These are phyloP conservation scores for Tolypocladium endophyticum DNA, from an alignment of 2,329 filamentous ascomycete genomes.

Conservation along the genomic window DNA sequence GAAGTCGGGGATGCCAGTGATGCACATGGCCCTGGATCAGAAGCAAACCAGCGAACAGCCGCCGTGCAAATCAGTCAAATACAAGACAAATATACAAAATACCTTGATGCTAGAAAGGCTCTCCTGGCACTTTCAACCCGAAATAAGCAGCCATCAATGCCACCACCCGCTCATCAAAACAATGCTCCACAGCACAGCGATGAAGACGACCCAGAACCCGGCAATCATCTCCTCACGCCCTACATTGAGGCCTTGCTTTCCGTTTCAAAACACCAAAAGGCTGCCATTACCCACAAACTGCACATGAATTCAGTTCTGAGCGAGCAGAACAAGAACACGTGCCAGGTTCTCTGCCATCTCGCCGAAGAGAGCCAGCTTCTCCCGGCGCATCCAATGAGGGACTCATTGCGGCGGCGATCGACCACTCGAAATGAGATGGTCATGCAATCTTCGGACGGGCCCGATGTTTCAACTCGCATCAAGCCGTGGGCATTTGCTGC, in stretches of 20 bases:
- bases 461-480: slow-evolving; percentile 31
- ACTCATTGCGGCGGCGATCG: slow-evolving; percentile 20
- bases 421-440: slow-evolving; percentile 34
- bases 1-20: slow-evolving; percentile 15
- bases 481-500: slow-evolving; percentile 51
- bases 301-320: slow-evolving; percentile 40
- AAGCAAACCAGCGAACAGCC: slow-evolving; percentile 17
- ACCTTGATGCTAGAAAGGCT: slow-evolving; percentile 36
- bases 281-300: slow-evolving; percentile 45
- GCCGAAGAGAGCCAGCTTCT: slow-evolving; percentile 54
- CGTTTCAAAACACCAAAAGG: slow-evolving; percentile 46
- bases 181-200: slow-evolving; percentile 3
- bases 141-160: slow-evolving; percentile 16
- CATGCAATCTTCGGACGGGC: slow-evolving; percentile 22
- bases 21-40: slow-evolving; percentile 7
- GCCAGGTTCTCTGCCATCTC: slow-evolving; percentile 40
- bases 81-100: slow-evolving; percentile 42
- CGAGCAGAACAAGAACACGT: slow-evolving; percentile 39
- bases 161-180: slow-evolving; percentile 9
- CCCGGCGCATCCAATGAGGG: slow-evolving; percentile 35
- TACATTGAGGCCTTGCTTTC: slow-evolving; percentile 44
- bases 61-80: slow-evolving; percentile 34
- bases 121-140: slow-evolving; percentile 32
- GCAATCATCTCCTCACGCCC: slow-evolving; percentile 39
- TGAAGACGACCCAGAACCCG: slow-evolving; percentile 10